Conservation (phyloP, 306 rosid genomes). For the Delonix regia region DNA sequence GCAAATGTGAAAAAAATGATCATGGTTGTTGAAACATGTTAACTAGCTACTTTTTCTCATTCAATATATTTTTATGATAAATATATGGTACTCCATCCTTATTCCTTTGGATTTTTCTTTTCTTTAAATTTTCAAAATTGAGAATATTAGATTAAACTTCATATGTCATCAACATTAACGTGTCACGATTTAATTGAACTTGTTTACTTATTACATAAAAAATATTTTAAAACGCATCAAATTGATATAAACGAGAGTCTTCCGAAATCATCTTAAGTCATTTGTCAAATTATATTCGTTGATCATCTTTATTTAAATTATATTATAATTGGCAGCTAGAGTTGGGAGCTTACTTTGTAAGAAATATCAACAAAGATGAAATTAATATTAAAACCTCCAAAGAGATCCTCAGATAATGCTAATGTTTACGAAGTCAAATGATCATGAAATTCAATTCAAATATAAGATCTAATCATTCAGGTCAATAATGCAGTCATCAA, state of each 20-base stretch:
- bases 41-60: no score
- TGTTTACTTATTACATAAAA: neutral
- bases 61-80: no score
- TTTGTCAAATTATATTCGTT: neutral
- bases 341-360: neutral
- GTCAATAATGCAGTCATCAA: neutral
- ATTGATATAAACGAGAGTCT: neutral
- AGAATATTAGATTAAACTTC: neutral
- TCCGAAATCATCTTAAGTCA: neutral
- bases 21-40: neutral
- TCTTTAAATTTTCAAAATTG: neutral
- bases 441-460: constrained; percentile 4
- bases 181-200: neutral
- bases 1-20: neutral
- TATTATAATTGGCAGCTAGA: neutral
- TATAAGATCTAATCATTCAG: neutral
- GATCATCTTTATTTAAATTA: neutral
- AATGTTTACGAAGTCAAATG: constrained; percentile 31
- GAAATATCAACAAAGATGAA: neutral
- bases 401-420: constrained; percentile 21
- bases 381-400: neutral
- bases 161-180: neutral
- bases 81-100: no score
- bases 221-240: neutral
- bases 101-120: no score